These are phyloP conservation scores for Ophiosphaerella korrae DNA, from an alignment of 2,329 filamentous ascomycete species.

Conservation along the genomic window DNA sequence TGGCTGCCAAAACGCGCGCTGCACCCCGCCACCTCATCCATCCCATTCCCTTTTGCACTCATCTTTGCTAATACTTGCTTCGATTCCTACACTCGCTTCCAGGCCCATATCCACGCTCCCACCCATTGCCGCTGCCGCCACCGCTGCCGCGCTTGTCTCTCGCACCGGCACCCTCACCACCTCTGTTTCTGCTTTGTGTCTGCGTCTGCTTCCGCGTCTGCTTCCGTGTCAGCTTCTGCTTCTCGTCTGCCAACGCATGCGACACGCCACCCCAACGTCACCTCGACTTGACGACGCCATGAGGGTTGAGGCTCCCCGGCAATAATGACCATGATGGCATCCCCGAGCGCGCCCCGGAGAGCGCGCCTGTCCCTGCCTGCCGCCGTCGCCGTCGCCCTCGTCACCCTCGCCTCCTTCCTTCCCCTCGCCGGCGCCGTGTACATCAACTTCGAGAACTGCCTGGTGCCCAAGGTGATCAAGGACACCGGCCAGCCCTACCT, in stretches of 20 bases:
- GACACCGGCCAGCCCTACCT: conserved; percentile 64
- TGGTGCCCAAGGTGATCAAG: conserved; percentile 59
- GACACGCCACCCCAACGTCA: not conserved
- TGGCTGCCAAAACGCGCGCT: too few relatives aligned
- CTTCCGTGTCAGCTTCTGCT: not conserved
- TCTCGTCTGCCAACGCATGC: conserved; percentile 3
- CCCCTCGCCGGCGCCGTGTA: conserved; percentile 56
- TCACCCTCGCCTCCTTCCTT: conserved; percentile 30
- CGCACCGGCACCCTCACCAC: too few relatives aligned
- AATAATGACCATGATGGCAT: conserved; percentile 21
- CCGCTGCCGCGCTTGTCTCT: too few relatives aligned
- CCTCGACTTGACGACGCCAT: conserved; percentile 26
- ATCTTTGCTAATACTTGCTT: too few relatives aligned
- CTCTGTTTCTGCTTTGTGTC: too few relatives aligned
- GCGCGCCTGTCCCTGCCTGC: conserved; percentile 6
- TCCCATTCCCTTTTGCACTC: too few relatives aligned
- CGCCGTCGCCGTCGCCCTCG: conserved; percentile 29
- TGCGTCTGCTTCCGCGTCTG: too few relatives aligned
- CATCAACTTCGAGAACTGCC: conserved; percentile 84
- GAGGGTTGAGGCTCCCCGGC: conserved; percentile 25
- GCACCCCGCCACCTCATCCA: too few relatives aligned
- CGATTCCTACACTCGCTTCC: too few relatives aligned
- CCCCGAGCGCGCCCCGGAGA: conserved; percentile 40
- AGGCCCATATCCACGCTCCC: too few relatives aligned
- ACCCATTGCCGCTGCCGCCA: too few relatives aligned